Percentiles rank a stretch among this genome's conserved stretches.
These are phyloP conservation scores for Harrya chromipes DNA, from an alignment of 768 basidiomycete species.

Conservation along the genomic window DNA sequence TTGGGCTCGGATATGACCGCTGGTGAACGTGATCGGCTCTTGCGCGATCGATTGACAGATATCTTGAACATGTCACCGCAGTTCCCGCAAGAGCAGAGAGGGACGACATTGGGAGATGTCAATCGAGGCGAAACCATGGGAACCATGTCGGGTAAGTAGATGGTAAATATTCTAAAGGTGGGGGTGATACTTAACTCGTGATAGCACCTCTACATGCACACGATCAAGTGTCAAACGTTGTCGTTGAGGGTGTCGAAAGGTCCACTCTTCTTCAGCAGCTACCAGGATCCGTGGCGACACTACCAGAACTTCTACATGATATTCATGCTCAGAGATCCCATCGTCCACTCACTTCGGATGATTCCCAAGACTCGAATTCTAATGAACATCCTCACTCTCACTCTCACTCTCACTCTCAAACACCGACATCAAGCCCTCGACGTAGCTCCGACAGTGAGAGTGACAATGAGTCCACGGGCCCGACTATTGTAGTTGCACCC, in stretches of 20 bases:
- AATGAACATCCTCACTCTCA: neutral
- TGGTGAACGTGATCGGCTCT: neutral
- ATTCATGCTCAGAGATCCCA: neutral
- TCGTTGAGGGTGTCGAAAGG: neutral
- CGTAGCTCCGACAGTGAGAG: neutral
- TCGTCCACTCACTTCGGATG: too few species aligned
- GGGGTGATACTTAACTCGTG: neutral
- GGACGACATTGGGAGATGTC: neutral
- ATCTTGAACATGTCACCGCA: neutral
- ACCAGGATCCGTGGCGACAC: neutral
- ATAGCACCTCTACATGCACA: neutral
- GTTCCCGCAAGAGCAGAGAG: neutral
- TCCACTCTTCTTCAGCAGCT: neutral
- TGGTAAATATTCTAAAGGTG: neutral
- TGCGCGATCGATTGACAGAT: neutral
- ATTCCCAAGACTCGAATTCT: too few species aligned
- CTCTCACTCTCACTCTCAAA: too few species aligned
- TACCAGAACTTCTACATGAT: neutral
- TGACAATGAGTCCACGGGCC: too few species aligned
- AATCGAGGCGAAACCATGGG: neutral
- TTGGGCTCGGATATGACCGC: neutral
- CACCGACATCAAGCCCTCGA: too few species aligned
- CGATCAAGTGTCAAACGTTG: neutral
- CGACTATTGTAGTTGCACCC: neutral
- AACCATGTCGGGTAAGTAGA: neutral